Percentiles rank a stretch among this genome's conserved stretches.
phyloP scores from a whole-genome alignment of 345 rosid genomes.

The Dovyalis caffra region DNA sequence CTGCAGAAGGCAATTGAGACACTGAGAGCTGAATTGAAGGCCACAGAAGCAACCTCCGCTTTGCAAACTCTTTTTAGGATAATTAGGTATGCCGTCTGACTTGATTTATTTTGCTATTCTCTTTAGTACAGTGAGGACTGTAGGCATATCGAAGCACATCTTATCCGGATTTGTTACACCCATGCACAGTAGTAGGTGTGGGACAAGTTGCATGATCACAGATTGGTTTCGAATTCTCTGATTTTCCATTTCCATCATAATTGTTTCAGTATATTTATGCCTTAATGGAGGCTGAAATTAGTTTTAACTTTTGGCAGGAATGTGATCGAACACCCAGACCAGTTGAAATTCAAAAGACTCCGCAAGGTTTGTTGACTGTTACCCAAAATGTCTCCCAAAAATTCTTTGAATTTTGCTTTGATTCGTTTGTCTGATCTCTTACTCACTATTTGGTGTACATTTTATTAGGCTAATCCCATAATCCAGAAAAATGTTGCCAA shows the following conservation, averaged over 20 bases:
- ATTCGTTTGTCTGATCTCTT: neutral
- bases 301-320: conserved; percentile 48
- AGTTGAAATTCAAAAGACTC: conserved; percentile 67
- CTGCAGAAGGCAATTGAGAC: conserved; percentile 61
- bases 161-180: neutral
- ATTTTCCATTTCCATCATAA: neutral
- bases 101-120: neutral
- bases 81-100: conserved; percentile 49
- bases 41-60: conserved; percentile 42
- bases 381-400: neutral
- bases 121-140: neutral
- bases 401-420: neutral
- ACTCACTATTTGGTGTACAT: conserved; percentile 9
- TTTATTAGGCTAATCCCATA: conserved; percentile 81
- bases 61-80: conserved; percentile 69
- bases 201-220: neutral
- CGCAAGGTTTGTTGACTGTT: conserved; percentile 54
- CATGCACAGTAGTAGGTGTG: neutral
- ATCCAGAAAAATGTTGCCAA: conserved; percentile 62
- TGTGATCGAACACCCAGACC: conserved; percentile 72
- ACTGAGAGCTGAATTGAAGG: conserved; percentile 52
- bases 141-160: neutral
- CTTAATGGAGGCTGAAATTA: conserved; percentile 7
- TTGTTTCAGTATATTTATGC: neutral
- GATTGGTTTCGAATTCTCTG: neutral